phyloP scores from a whole-genome alignment of 305 asterid species.

The Rubia balearica region DNA sequence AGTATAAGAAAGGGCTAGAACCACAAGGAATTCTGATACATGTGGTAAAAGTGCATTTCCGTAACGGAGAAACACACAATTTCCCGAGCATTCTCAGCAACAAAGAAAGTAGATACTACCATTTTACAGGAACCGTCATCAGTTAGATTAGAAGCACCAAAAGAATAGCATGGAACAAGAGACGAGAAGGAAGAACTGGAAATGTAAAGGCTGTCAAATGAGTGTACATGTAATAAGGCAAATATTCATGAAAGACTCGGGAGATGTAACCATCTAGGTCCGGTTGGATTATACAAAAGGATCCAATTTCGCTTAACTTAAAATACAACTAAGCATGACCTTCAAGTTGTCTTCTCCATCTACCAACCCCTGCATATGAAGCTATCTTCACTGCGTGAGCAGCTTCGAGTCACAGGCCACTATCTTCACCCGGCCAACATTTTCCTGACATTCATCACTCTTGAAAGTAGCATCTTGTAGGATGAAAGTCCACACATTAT shows the following conservation, averaged over 20 bases:
- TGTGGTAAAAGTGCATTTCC: not conserved
- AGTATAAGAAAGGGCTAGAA: not conserved
- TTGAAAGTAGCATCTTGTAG: conserved; percentile 77
- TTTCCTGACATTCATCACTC: conserved; percentile 77
- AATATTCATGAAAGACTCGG: conserved; percentile 3
- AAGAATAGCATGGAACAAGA: not conserved
- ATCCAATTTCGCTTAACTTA: not conserved
- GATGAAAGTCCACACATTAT: conserved; percentile 98
- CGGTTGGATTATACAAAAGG: conserved; percentile 14
- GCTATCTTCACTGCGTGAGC: conserved; percentile 54
- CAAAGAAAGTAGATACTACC: not conserved
- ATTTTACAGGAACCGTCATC: not conserved
- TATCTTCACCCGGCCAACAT: conserved; percentile 69
- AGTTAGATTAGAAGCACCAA: not conserved
- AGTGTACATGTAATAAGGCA: not conserved
- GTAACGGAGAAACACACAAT: not conserved
- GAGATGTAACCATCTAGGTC: not conserved
- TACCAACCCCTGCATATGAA: not conserved
- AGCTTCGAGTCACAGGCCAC: conserved; percentile 94
- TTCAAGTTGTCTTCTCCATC: not conserved
- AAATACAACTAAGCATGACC: conserved; percentile 13
- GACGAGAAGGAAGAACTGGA: not conserved
- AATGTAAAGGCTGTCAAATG: not conserved
- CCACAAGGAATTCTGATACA: no score
- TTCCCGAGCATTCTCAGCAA: not conserved